Base-by-base conservation (phyloP, 257 asterid species). In the Przewalskia tangutica region DNA sequence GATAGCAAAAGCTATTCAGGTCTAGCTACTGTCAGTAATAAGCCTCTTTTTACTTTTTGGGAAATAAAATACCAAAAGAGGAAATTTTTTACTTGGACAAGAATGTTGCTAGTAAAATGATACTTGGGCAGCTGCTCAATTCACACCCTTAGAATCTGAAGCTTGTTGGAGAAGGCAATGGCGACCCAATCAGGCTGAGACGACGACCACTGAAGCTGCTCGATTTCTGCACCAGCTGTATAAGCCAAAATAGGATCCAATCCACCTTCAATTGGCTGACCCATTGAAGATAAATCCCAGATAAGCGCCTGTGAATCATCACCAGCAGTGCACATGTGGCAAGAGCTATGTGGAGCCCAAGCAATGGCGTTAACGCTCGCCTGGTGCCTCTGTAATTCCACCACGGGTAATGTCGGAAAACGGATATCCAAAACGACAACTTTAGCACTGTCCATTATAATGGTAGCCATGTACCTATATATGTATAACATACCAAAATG, bases 151-250 rank as follows among this genome's bases (percentile, higher is more conserved):
- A 95, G 93, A 88, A 95, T 95, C 90, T 95, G 98, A 83, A 95
- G 97, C 94, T 95, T 95, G 87, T 94, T 92, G 55, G 99, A 84
- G 87, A 93, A 95, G 53, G 99, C 99, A 87, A 95, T 92, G 14
- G 98, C 98, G 8, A 95, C 97, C 99, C 98, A 95, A 82, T 95
- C 97, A 67, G 99, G 99, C 87, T 94, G 98, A 6, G 97, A 93
- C 2, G 98, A 92, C 7, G 97, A 93, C 99, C 99, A 95, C 85
- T 95, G 98, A 84, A 95, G 91, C 94, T 95, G 99, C 90, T 95
- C 99, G 73, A 95, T 91, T 88, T 95, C 97, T 0, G 97, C 97
- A 36, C 97, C 98, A 0, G 97, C 97, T 16, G 98, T 91, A 83
- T 95, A 95, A 7, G 99, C 98, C 82, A 95, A 84, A 75, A 95